These are phyloP conservation scores for Paxillus ammoniavirescens DNA, from an alignment of 768 basidiomycete genomes.

Conservation along the genomic window DNA sequence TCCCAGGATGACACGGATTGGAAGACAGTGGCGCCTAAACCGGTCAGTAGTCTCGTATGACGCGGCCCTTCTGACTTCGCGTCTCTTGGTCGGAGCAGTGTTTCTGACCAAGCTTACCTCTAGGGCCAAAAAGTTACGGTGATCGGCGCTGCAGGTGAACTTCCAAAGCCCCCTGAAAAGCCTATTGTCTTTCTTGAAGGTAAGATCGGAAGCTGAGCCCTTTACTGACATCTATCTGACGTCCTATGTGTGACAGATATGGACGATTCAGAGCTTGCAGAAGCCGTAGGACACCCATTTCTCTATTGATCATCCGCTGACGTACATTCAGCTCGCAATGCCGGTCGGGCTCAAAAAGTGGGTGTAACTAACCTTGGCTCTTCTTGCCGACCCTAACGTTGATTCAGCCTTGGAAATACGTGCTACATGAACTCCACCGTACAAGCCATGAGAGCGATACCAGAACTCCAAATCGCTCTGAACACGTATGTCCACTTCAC, in stretches of 20 bases:
- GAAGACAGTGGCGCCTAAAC: slow-evolving; percentile 81
- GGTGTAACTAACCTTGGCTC: slow-evolving; percentile 8
- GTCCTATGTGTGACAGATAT: slow-evolving; percentile 55
- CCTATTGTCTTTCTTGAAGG: slow-evolving; percentile 86
- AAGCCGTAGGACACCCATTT: slow-evolving; percentile 53
- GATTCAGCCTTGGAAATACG: slow-evolving; percentile 77
- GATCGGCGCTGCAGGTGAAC: slow-evolving; percentile 89
- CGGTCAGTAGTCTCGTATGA: slow-evolving; percentile 43
- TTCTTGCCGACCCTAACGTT: neutral
- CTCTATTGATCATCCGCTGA: neutral
- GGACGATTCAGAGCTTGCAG: slow-evolving; percentile 77
- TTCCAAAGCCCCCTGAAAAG: slow-evolving; percentile 83
- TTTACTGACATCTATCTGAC: slow-evolving; percentile 10
- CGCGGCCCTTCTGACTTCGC: slow-evolving; percentile 1
- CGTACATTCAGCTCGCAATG: slow-evolving; percentile 54
- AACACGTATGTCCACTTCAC: slow-evolving; percentile 42
- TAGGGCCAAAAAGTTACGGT: slow-evolving; percentile 91
- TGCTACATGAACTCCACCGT: slow-evolving; percentile 98
- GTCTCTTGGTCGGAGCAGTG: neutral
- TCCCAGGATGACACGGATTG: slow-evolving; percentile 85
- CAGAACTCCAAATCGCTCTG: slow-evolving; percentile 80
- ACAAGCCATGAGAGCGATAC: slow-evolving; percentile 90
- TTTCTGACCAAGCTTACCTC: slow-evolving; percentile 1
- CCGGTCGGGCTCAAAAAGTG: slow-evolving; percentile 84
- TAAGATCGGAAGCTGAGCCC: slow-evolving; percentile 24